Base-by-base conservation (phyloP, 306 rosid genomes). In the Amphicarpaea edgeworthii region DNA sequence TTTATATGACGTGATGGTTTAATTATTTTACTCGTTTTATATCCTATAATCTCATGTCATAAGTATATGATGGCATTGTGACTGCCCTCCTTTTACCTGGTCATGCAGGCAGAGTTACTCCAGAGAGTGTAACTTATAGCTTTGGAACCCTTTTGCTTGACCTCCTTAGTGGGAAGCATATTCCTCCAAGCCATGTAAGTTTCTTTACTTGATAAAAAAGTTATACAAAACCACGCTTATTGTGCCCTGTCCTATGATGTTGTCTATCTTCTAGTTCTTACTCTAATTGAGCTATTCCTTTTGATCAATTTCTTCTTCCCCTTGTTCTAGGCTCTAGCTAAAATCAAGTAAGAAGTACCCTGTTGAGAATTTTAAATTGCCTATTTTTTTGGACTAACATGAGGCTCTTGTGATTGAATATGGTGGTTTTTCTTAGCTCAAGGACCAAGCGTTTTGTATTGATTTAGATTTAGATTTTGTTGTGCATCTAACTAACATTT, bases 161-260 rank as follows among this genome's bases (percentile, higher is more conserved):
- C 83, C 99, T 95, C 74, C 97, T 95, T 34, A 95, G 99, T 75
- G 99, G 99, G 64, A 95, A 95, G 19, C 98, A 95, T 73, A 92
- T 95, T 82, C 99, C 99, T 84, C 99, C 99, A 37, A 95, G 97
- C 81, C 99, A 90, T 88, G 99, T 90, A 87, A 86, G 97, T 82
- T 73, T 73, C 71, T 55, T 85, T 81, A 64, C 64, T 60, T 57
- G 62, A 41, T 42, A 40, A 45, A 60, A 60, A 23, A 40, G 57
- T 19, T 50, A 8, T 21, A 2, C 30, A 51, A 32, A 32, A 10
- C 19, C 62, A 53, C 21, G 41, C 40, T 32, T 59, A 42, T 14
- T 32, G 50, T 42, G 6, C 50, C 51, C 11, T 51, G n/a, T 62
- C 28, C 15, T 15, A 32, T 76, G 50, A n/a, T 61, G 16, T 11